These are phyloP conservation scores for Angomonas deanei DNA, from an alignment of 208 protist species.

Conservation along the genomic window DNA sequence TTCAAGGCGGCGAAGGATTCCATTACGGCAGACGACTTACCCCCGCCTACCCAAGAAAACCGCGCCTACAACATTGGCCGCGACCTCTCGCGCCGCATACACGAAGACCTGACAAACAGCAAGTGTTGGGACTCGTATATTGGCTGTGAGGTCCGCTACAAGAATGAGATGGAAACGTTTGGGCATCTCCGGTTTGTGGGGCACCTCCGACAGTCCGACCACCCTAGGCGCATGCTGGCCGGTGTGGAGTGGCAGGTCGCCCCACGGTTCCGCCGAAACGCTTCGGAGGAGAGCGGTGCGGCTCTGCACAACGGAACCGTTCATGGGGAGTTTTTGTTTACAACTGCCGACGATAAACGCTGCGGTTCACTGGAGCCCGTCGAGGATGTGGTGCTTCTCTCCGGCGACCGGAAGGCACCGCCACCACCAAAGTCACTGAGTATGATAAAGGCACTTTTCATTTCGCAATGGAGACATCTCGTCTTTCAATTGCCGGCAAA, in stretches of 20 bases:
- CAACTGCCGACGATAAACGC: slow-evolving; percentile 4
- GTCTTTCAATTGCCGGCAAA: slow-evolving; percentile 22
- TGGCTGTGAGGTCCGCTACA: slow-evolving; percentile 23
- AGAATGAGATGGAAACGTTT: slow-evolving; percentile 22
- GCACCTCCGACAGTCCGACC: slow-evolving; percentile 31
- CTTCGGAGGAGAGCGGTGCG: neutral
- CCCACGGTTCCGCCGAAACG: slow-evolving; percentile 16
- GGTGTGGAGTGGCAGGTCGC: slow-evolving; percentile 43
- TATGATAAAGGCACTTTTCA: slow-evolving; percentile 19
- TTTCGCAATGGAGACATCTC: slow-evolving; percentile 27
- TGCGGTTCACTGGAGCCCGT: slow-evolving; percentile 33
- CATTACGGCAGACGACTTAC: slow-evolving; percentile 29
- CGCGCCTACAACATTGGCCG: slow-evolving; percentile 28
- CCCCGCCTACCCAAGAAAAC: slow-evolving; percentile 14
- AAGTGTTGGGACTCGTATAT: slow-evolving; percentile 24
- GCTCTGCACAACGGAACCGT: slow-evolving; percentile 30
- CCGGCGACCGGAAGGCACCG: slow-evolving; percentile 3
- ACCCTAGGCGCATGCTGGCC: slow-evolving; percentile 25
- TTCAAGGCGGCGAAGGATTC: slow-evolving; percentile 20
- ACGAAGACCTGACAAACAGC: slow-evolving; percentile 20
- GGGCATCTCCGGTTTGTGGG: slow-evolving; percentile 44
- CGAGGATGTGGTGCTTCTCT: slow-evolving; percentile 15
- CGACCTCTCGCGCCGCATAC: slow-evolving; percentile 20
- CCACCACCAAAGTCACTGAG: slow-evolving; percentile 13
- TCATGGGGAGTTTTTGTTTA: slow-evolving; percentile 39